Conservation (phyloP, 148 eudicot species). For the Beta vulgaris region DNA sequence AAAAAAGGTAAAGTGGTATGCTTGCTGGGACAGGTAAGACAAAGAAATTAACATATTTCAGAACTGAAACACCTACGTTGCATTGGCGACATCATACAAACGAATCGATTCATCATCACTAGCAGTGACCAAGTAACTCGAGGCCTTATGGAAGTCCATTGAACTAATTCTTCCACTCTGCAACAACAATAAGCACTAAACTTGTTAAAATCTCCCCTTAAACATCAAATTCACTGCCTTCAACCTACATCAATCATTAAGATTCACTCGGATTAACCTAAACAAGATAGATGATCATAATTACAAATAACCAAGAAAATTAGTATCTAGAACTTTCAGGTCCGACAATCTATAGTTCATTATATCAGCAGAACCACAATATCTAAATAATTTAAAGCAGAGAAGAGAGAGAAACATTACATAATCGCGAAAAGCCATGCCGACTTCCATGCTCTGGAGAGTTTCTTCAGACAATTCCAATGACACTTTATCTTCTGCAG, state of each 20-base stretch:
- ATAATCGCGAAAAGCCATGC: conserved; percentile 96
- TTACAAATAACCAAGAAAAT: not conserved
- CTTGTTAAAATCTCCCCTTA: not conserved
- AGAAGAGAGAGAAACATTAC: conserved; percentile 28
- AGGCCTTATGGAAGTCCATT: conserved; percentile 89
- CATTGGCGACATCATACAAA: conserved; percentile 85
- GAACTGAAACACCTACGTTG: conserved; percentile 58
- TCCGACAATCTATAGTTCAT: not conserved
- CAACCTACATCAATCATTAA: not conserved
- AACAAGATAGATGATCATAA: no score
- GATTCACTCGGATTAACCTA: not conserved
- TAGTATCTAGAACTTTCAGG: not conserved
- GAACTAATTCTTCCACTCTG: conserved; percentile 97
- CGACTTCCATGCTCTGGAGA: conserved; percentile 97
- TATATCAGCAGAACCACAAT: not conserved
- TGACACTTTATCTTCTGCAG: conserved; percentile 71
- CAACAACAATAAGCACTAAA: conserved; percentile 16
- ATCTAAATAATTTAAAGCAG: not conserved
- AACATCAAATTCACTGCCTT: not conserved
- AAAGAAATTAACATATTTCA: not conserved
- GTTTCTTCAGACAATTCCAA: conserved; percentile 85
- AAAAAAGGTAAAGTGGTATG: not conserved
- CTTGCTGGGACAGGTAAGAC: not conserved
- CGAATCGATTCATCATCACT: conserved; percentile 99
- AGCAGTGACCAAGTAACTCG: conserved; percentile 88